Base-by-base conservation (phyloP, 2,329 filamentous ascomycete genomes). In the Cyclaneusma minus region DNA sequence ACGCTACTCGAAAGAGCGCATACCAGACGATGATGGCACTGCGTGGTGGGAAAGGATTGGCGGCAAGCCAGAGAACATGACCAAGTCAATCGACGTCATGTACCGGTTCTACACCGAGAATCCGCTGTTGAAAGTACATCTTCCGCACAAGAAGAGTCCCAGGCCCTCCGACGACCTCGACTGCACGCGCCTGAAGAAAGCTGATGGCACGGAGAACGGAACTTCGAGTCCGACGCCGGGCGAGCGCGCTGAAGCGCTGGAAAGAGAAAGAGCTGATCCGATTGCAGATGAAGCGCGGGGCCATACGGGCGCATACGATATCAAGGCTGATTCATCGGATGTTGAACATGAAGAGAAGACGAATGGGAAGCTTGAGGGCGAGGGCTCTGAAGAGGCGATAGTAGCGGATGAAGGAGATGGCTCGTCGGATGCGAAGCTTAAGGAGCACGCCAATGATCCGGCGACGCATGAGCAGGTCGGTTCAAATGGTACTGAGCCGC, bases 1-100 rank as follows among this genome's bases (percentile, higher is more conserved):
- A 31, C 71, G 73, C 22, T 75, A 84, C 42, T 78, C 72, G 16
- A 63, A 69, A 18, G 63, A 83, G 17, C 66, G 63, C n/a, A 74
- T 95, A 29, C 57, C 62, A 7, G 76, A 82, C 36, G 60, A 76
- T 21, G 57, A 73, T 27, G 81, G 79, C 19, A 64, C 71, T 39
- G 65, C 85, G 0, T 98, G 89, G 89, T 98, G 87, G 87, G 74
- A 74, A 32, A 64, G 69, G 29, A 55, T 93, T 27, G 68, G 70
- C 17, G 79, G 84, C 18, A 67, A 73, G 35, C 62, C 87, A 37
- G 58, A 62, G 13, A 69, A 78, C 34, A 79, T 91, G 35, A 55
- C 65, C 21, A 65, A 64, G 39, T 82, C 83, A 4, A 80, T 85
- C 39, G 73, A 78, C 29, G 63, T 81, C 28, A 78, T 94, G 60